Evolutionary conservation across 148 eudicot species (phyloP).

Genomic region (Amaranthus palmeri): DNA sequence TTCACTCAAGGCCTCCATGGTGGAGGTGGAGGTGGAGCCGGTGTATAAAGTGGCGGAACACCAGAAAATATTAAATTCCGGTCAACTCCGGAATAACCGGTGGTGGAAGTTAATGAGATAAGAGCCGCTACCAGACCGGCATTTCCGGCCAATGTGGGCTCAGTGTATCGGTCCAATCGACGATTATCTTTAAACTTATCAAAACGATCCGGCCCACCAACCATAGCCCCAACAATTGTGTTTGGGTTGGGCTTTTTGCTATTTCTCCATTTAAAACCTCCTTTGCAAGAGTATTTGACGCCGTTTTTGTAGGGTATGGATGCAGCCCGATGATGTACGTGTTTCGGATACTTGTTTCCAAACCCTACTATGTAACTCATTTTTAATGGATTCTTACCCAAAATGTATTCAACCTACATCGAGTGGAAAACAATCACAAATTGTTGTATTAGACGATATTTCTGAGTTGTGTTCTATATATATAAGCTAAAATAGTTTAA

Average conservation of each 20-base stretch:
- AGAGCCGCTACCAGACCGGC: constrained; percentile 85
- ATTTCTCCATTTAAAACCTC: constrained; percentile 57
- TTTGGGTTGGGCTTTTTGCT: constrained; percentile 45
- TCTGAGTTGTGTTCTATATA: too few species aligned
- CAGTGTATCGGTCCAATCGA: constrained; percentile 38
- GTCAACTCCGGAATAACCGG: constrained; percentile 41
- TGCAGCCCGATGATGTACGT: constrained; percentile 76
- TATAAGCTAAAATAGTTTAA: too few species aligned
- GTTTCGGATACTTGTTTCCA: constrained; percentile 53
- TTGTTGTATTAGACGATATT: too few species aligned
- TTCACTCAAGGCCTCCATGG: constrained; percentile 27
- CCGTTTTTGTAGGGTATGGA: constrained; percentile 44
- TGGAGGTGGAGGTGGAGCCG: constrained; percentile 30
- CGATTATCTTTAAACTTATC: constrained; percentile 53
- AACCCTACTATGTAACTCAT: constrained; percentile 74
- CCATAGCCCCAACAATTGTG: constrained; percentile 61
- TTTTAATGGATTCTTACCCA: constrained; percentile 58
- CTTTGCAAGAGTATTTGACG: constrained; percentile 46
- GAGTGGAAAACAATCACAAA: not conserved
- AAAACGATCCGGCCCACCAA: constrained; percentile 60
- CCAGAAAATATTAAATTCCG: constrained; percentile 63
- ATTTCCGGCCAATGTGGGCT: constrained; percentile 79
- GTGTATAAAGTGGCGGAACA: constrained; percentile 56
- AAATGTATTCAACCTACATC: constrained; percentile 60
- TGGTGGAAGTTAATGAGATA: constrained; percentile 48